These are phyloP conservation scores for Eutrema yunnanense DNA, from an alignment of 345 rosid species.

Conservation along the genomic window DNA sequence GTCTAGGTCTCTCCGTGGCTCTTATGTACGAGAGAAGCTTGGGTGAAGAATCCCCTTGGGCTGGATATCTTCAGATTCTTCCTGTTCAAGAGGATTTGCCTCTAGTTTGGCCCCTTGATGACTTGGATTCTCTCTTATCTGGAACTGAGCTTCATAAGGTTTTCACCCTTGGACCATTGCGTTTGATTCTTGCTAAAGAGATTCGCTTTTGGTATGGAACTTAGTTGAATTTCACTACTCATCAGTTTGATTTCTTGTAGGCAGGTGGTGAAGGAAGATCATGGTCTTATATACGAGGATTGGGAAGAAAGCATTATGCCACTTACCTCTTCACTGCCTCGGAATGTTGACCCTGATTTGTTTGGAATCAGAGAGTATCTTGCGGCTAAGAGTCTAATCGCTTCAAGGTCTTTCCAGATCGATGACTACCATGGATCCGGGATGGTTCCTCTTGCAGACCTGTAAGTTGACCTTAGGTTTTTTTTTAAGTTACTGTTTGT, in stretches of 20 bases:
- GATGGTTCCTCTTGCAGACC: constrained; percentile 93
- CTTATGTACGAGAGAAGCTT: constrained; percentile 81
- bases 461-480: constrained; percentile 43
- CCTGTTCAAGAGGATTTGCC: constrained; percentile 62
- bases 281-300: constrained; percentile 57
- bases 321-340: constrained; percentile 35
- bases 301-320: constrained; percentile 73
- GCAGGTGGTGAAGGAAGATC: constrained; percentile 81
- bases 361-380: constrained; percentile 64
- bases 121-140: constrained; percentile 53
- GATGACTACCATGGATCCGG: constrained; percentile 80
- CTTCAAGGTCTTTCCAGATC: constrained; percentile 73
- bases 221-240: not conserved
- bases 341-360: constrained; percentile 22
- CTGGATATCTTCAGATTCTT: constrained; percentile 66
- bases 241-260: constrained; percentile 30
- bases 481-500: not conserved
- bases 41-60: constrained; percentile 65
- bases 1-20: constrained; percentile 64
- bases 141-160: constrained; percentile 95
- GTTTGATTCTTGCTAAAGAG: not conserved
- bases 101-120: constrained; percentile 53
- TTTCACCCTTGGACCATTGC: not conserved
- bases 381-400: constrained; percentile 61
- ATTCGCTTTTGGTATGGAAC: not conserved